Evolutionary conservation across 306 rosid species (phyloP).

Genomic region (Psophocarpus tetragonolobus): DNA sequence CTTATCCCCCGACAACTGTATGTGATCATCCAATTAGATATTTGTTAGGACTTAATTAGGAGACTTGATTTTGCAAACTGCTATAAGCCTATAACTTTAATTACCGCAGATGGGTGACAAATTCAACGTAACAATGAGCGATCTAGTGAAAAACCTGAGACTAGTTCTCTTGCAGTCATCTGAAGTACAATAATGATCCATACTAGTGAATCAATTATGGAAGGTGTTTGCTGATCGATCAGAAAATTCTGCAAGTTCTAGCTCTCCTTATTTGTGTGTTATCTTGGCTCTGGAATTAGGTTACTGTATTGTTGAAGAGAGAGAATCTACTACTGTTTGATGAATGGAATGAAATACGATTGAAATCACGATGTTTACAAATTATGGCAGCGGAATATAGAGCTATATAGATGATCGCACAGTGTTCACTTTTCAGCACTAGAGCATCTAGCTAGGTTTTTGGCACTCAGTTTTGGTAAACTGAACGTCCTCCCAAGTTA

Average conservation of each 20-base stretch:
- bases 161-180: constrained; percentile 18
- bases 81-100: not conserved
- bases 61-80: constrained; percentile 8
- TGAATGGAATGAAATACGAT: not conserved
- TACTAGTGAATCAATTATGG: constrained; percentile 2
- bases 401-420: not conserved
- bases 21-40: not conserved
- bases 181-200: constrained; percentile 10
- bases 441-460: not conserved
- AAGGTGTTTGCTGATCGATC: not conserved
- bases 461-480: constrained; percentile 4
- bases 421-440: not conserved
- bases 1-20: not conserved
- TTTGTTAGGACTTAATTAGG: not conserved
- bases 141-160: constrained; percentile 39
- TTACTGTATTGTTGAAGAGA: not conserved
- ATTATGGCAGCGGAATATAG: not conserved
- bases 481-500: not conserved
- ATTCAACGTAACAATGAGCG: constrained; percentile 20
- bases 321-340: not conserved
- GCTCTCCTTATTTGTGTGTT: not conserved
- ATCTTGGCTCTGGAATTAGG: not conserved
- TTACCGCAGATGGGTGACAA: constrained; percentile 35
- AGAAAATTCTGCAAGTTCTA: not conserved
- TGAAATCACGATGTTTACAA: not conserved